These are phyloP conservation scores for Aureobasidium sp. DNA, from an alignment of 2,329 filamentous ascomycete genomes.

Conservation along the genomic window DNA sequence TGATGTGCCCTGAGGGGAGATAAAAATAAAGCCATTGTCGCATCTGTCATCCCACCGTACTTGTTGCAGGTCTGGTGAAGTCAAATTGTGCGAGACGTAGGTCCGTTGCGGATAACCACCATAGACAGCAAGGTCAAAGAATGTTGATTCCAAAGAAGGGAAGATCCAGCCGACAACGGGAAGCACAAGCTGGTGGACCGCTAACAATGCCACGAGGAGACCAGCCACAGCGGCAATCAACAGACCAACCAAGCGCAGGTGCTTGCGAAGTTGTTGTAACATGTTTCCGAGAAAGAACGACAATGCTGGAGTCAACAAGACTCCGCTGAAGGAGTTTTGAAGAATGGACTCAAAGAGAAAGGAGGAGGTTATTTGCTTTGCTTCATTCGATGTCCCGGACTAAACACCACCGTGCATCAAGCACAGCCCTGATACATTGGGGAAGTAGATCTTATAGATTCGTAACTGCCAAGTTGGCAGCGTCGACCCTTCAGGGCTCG, in stretches of 20 bases:
- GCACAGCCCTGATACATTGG: slow-evolving; percentile 10
- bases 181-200: slow-evolving; percentile 24
- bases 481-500: not conserved
- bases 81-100: slow-evolving; percentile 25
- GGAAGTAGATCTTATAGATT: slow-evolving; percentile 8
- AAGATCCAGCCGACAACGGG: slow-evolving; percentile 25
- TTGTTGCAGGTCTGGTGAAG: slow-evolving; percentile 22
- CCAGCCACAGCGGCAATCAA: slow-evolving; percentile 7
- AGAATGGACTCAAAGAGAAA: not conserved
- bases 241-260: not conserved
- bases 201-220: slow-evolving; percentile 17
- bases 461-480: slow-evolving; percentile 7
- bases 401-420: slow-evolving; percentile 7
- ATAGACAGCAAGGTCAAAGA: slow-evolving; percentile 29
- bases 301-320: not conserved
- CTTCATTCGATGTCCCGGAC: not conserved
- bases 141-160: slow-evolving; percentile 23
- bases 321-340: slow-evolving; percentile 8
- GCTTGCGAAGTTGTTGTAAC: slow-evolving; percentile 1
- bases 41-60: slow-evolving; percentile 27
- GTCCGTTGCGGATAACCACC: slow-evolving; percentile 24
- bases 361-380: not conserved
- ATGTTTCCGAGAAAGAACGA: slow-evolving; percentile 2
- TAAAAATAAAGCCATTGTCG: slow-evolving; percentile 24
- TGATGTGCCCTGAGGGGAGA: slow-evolving; percentile 26